Percentiles rank a stretch among this genome's conserved stretches.
Conservation (phyloP, 768 basidiomycete species). For the Trametes elegans region DNA sequence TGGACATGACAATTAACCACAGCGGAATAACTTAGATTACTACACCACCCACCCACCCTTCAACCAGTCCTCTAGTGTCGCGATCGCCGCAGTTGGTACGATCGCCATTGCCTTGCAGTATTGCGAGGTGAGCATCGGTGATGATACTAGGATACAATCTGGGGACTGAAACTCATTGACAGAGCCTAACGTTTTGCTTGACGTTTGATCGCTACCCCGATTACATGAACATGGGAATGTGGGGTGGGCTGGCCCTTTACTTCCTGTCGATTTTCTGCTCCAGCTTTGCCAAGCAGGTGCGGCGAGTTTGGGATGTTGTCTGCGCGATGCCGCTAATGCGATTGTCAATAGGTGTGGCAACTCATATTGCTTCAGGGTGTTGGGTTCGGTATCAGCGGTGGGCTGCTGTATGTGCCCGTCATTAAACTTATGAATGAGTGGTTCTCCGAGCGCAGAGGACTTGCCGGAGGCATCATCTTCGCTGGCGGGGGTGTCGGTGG, state of each 20-base stretch:
- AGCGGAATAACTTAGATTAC: conserved; percentile 8
- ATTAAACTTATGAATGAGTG: conserved; percentile 23
- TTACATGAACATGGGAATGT: conserved; percentile 17
- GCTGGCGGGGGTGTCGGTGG: conserved; percentile 26
- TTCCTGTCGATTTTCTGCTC: conserved; percentile 18
- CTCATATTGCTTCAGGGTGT: conserved; percentile 25
- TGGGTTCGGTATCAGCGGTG: conserved; percentile 23
- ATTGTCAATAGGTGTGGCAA: conserved; percentile 20
- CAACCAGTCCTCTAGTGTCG: conserved; percentile 14
- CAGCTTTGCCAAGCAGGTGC: conserved; percentile 23
- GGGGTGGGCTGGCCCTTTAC: conserved; percentile 18
- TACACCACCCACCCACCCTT: conserved; percentile 25
- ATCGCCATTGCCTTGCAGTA: conserved; percentile 23
- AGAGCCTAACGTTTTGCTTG: conserved; percentile 17
- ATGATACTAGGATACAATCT: background rate
- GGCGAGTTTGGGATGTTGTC: background rate
- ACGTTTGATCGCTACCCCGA: conserved; percentile 23
- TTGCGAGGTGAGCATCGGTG: conserved; percentile 16
- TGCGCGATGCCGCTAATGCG: background rate
- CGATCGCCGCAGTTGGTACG: conserved; percentile 23
- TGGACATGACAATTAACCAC: background rate
- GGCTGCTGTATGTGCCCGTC: conserved; percentile 15
- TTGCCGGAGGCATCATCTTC: conserved; percentile 26
- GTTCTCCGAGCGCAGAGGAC: conserved; percentile 24
- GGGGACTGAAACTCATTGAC: background rate